Evolutionary conservation across 495 filamentous ascomycete species (phyloP), one percentile per base, ranked within the genome.

Genomic region (Apodospora peruviana): DNA sequence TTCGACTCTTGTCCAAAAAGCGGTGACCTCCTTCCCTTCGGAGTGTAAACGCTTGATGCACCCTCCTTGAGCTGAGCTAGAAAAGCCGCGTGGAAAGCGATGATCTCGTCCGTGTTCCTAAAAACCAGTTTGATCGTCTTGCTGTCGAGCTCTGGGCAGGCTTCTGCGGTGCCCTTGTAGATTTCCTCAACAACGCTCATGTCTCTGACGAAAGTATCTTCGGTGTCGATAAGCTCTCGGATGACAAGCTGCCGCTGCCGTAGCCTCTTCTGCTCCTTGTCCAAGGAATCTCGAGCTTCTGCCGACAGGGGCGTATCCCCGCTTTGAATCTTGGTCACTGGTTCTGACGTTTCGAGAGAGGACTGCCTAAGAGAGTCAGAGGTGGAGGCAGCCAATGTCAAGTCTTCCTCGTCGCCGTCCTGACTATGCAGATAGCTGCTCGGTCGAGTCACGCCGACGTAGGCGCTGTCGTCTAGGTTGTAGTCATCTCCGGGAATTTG

Each of bases 101-200:
- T 84, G 54, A 97, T 83, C 52, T 95, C 81, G 50, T 90, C 86
- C 2, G 86, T 89, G 58, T 97, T 98, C 42, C 85, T 81, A 61
- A 98, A 98, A 17, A 98, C 79, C 14, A 83, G 75, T 62, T 88
- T 93, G 50, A 93, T 82, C 48, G 95, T 94, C 39, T 90, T 85
- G 16, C 74, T 63, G 21, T 85, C 87, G n/a, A 96, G 76, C 44
- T 87, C 80, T 17, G 88, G 78, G 40, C 84, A 86, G 16, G 88
- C 83, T 52, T 86, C 85, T 0, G 88, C 89, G 0, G 93, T 96
- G n/a, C 86, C 88, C 65, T 91, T 94, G 73, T 96, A 98, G 38
- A 97, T 96, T 57, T 96, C 89, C 58, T 94, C 87, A 5, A 94
- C 84, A 34, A 98, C 88, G 57, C 87, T 95, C 88, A 98, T 91